phyloP scores from a whole-genome alignment of 345 rosid genomes.

The Crucihimalaya himalaica region DNA sequence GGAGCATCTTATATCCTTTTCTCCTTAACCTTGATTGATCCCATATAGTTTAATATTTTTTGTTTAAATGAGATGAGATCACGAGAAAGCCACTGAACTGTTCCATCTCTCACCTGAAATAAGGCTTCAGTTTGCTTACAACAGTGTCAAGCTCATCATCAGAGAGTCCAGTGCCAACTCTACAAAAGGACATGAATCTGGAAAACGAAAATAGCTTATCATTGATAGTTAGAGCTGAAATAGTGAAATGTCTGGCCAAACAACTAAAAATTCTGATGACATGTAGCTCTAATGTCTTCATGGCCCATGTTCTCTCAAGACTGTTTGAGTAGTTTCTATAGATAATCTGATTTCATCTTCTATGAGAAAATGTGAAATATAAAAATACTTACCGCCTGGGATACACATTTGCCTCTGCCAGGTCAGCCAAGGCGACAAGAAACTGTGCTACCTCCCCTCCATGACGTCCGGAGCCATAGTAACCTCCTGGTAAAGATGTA shows the following conservation, averaged over 20 bases:
- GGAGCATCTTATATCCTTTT: not conserved
- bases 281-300: not conserved
- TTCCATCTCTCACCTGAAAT: slow-evolving; percentile 62
- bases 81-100: not conserved
- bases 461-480: slow-evolving; percentile 95
- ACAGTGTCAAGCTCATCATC: slow-evolving; percentile 83
- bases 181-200: slow-evolving; percentile 92
- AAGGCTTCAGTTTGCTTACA: slow-evolving; percentile 84
- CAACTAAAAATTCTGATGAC: not conserved
- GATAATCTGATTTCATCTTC: not conserved
- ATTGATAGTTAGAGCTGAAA: not conserved
- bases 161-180: slow-evolving; percentile 94
- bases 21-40: slow-evolving; percentile 2
- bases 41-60: not conserved
- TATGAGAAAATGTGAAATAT: not conserved
- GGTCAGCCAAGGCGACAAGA: slow-evolving; percentile 87
- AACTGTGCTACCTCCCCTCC: slow-evolving; percentile 99
- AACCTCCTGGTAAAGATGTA: slow-evolving; percentile 66
- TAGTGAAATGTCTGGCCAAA: not conserved
- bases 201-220: slow-evolving; percentile 37
- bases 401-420: slow-evolving; percentile 56
- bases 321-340: slow-evolving; percentile 7
- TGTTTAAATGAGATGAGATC: not conserved
- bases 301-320: not conserved
- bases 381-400: slow-evolving; percentile 65